Base-by-base conservation (phyloP, 1,284 basidiomycete genomes). In the Apiotrichum laibachii region DNA sequence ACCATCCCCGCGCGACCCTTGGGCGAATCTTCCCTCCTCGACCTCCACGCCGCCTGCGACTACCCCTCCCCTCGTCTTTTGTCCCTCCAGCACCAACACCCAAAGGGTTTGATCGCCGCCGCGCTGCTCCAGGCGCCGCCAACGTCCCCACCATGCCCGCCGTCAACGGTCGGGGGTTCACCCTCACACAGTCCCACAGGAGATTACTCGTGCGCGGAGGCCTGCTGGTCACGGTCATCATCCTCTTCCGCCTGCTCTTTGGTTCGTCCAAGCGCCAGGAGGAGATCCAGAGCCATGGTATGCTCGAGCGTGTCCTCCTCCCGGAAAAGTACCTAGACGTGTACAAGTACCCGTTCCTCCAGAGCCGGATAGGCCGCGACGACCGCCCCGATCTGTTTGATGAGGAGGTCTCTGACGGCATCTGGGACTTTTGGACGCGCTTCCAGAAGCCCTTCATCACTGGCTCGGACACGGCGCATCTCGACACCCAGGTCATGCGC, bases 361-460 rank as follows among this genome's bases (percentile, higher is more conserved):
- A 97, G 79, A 83, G 84, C 2, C 84, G 93, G 35, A 85, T 89
- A 78, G 92, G 91, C 0, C 81, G 91, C 63, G 91, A 94, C 69
- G 86, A 92, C 66, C 80, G 85, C 43, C 83, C 85, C 1, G 93
- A 95, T 71, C 80, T 96, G 57, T 85, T 96, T 66, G 84, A 85
- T 57, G 81, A 85, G 61, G 81, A 90, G 53, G 85, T 96, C 55
- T 77, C 80, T 51, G 85, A 89, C 67, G 93, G 93, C 12, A 83
- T 88, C 47, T 71, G 82, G 55, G 90, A 96, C 77, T 96, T 88
- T 71, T 97, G 93, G 93, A 85, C 88, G 18, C 81, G 90, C 26
- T 95, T 89, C 75, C 91, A 95, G 71, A 82, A 88, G 64, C 93
- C 93, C 15, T 92, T 89, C 72, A 92, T 94, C 60, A 81, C 83